These are phyloP conservation scores for Chenopodium formosanum DNA, from an alignment of 148 eudicot genomes.

Conservation along the genomic window DNA sequence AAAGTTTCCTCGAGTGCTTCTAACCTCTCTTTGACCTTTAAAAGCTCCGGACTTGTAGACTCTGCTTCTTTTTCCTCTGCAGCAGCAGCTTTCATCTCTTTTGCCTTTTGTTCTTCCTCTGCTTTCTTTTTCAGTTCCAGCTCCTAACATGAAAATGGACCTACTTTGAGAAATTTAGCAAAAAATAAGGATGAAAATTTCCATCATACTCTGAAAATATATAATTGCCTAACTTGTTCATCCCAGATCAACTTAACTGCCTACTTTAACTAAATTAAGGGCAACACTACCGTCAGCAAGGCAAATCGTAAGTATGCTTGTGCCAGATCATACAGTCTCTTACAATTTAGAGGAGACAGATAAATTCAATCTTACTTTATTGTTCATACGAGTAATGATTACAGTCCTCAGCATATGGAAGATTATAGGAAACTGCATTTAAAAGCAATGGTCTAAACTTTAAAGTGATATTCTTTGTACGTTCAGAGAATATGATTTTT, in stretches of 20 bases:
- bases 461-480: background rate
- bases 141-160: conserved; percentile 41
- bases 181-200: background rate
- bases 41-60: conserved; percentile 44
- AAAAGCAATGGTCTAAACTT: background rate
- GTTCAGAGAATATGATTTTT: background rate
- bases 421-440: no score
- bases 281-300: background rate
- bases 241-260: background rate
- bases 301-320: background rate
- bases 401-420: background rate
- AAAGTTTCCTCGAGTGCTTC: conserved; percentile 62
- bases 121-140: conserved; percentile 65
- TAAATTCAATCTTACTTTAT: background rate
- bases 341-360: background rate
- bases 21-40: conserved; percentile 64
- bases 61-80: conserved; percentile 39
- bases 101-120: conserved; percentile 62
- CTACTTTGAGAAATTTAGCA: background rate
- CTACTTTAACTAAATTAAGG: background rate
- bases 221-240: background rate
- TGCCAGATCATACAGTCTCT: background rate
- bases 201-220: no score
- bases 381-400: background rate
- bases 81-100: conserved; percentile 51